Evolutionary conservation across 257 asterid species (phyloP), one percentile per base, ranked within the genome.

Genomic region (Ehretia macrophylla): DNA sequence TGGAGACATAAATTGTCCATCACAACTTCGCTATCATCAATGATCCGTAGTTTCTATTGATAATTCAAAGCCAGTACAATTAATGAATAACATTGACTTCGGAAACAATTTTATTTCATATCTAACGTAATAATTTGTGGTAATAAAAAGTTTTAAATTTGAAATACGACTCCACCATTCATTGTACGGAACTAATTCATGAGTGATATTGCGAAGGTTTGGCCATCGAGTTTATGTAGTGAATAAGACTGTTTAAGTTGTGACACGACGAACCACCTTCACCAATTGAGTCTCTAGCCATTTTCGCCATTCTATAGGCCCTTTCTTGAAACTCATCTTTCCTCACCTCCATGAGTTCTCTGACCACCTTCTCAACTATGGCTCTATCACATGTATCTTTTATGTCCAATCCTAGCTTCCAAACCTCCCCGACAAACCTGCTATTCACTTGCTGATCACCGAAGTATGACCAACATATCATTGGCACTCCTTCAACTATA

Each of bases 381-480:
- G 32, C 37, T 38, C 77, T 62, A 11, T 72, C 77, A 57, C 77
- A 67, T 11, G 48, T 62, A 14, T 72, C 77, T 51, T 72, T 72
- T 72, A 72, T 72, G 63, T 72, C 73, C 67, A 72, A 5, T n/a
- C 77, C 73, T 35, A 62, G 49, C 67, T 68, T 72, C 73, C 70
- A 72, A 18, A 72, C 73, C 62, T 72, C 63, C 60, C 38, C 73
- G 0, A 72, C 77, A 17, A 67, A 62, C 61, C 73, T 57, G 19
- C 74, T 68, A 56, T 73, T 73, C 39, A 68, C 65, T 40, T 73
- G 78, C 17, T 73, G 74, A 27, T 68, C 74, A 5, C 65, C 71
- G 42, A 58, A 73, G 50, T 58, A 68, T 10, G 74, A 71, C 75
- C 71, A 73, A 27, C 78, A 63, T 10, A 73, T 64, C 74, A 72